phyloP scores from a whole-genome alignment of 73 alveolate species.

The Stentor coeruleus region DNA sequence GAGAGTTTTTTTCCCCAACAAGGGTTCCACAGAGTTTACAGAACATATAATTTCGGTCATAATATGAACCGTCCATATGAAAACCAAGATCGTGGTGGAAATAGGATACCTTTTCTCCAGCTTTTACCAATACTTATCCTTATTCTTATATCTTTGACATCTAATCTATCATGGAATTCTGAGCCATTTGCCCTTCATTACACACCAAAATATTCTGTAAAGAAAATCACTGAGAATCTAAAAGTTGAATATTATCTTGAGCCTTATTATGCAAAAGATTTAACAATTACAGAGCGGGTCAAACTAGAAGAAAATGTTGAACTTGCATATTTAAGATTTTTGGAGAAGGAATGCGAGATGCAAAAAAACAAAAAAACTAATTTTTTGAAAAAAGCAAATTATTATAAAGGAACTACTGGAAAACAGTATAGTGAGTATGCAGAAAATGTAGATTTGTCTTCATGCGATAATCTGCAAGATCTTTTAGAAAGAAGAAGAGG shows the following conservation, averaged over 20 bases:
- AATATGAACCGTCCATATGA: neutral
- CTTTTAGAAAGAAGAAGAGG: no score
- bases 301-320: neutral
- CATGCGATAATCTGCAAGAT: slow-evolving; percentile 9
- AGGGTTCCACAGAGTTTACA: slow-evolving; percentile 2
- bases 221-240: neutral
- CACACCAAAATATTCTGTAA: neutral
- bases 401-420: neutral
- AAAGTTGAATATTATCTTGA: neutral
- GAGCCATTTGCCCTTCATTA: neutral
- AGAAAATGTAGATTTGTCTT: neutral
- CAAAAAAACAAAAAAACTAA: neutral
- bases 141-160: neutral
- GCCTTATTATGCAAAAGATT: neutral
- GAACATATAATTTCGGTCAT: neutral
- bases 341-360: neutral
- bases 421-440: slow-evolving; percentile 5
- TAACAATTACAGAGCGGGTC: neutral
- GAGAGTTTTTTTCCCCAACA: slow-evolving; percentile 12
- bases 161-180: neutral
- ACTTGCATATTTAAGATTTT: neutral
- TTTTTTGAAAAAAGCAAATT: neutral
- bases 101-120: neutral
- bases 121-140: neutral
- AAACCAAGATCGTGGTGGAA: neutral